Conservation (phyloP, 495 filamentous ascomycete genomes). For the Evernia prunastri region DNA sequence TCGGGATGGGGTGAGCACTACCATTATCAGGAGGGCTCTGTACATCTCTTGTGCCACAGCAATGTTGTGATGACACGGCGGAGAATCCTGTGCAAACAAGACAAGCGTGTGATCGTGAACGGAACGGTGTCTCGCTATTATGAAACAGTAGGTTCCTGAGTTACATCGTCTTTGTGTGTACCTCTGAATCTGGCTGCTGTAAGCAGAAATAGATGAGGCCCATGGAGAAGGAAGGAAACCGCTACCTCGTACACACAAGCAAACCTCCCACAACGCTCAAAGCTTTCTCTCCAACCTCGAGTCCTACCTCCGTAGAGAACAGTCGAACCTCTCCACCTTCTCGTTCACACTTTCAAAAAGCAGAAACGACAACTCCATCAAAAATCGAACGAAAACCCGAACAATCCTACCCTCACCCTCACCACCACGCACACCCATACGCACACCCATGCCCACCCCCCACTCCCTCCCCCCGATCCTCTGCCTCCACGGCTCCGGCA, state of each 20-base stretch:
- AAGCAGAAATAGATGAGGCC: neutral
- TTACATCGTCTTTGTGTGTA: neutral
- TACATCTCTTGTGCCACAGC: neutral
- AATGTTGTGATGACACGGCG: neutral
- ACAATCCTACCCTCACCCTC: no score
- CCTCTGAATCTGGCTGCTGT: neutral
- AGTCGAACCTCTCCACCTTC: neutral
- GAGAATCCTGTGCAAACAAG: neutral
- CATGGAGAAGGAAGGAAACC: neutral
- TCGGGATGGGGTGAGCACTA: neutral
- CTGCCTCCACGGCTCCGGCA: constrained; percentile 14
- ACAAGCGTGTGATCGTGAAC: neutral
- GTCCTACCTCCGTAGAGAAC: no score
- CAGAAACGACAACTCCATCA: no score
- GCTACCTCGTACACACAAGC: neutral
- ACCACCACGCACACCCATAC: no score
- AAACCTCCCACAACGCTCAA: neutral
- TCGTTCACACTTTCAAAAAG: no score
- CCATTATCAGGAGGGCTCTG: neutral
- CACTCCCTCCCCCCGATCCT: constrained; percentile 18
- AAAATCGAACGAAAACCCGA: no score
- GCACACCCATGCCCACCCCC: neutral
- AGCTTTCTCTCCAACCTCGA: neutral
- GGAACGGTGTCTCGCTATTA: neutral
- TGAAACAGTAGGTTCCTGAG: neutral